Evolutionary conservation across 306 rosid genomes (phyloP).

Genomic region (Calophaca sinica): DNA sequence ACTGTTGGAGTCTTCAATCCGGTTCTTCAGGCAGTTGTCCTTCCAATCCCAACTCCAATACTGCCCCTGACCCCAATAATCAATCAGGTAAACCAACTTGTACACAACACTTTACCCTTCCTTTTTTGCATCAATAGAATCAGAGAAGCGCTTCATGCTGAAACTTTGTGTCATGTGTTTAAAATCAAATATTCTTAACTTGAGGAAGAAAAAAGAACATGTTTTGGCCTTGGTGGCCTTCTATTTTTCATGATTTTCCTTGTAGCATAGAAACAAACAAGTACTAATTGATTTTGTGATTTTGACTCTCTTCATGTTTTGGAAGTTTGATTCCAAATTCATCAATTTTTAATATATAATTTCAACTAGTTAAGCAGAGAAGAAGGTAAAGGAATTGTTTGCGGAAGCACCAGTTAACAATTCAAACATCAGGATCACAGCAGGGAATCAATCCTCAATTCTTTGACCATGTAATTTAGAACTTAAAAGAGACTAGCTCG

Average conservation of each 20-base stretch:
- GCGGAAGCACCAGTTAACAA: conserved; percentile 5
- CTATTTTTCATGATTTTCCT: conserved; percentile 9
- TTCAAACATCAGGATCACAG: conserved; percentile 2
- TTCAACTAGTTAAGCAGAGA: conserved; percentile 18
- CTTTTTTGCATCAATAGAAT: not conserved
- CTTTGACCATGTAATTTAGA: not conserved
- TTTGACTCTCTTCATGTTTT: conserved; percentile 8
- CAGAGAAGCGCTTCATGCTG: not conserved
- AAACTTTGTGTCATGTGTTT: not conserved
- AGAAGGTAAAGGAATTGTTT: not conserved
- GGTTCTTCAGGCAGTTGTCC: not conserved
- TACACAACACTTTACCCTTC: not conserved
- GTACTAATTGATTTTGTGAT: not conserved
- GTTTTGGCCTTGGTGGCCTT: too few species aligned
- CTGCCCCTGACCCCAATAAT: conserved; percentile 9
- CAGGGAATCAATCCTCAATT: conserved; percentile 3
- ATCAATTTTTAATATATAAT: conserved; percentile 13
- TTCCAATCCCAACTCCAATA: not conserved
- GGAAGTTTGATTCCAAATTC: conserved; percentile 30
- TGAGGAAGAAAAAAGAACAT: not conserved
- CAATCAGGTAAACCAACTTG: conserved; percentile 43
- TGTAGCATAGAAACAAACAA: not conserved
- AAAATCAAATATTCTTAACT: conserved; percentile 26
- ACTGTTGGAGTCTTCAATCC: conserved; percentile 46
- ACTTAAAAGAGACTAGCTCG: not conserved